These are phyloP conservation scores for Aureobasidium namibiae DNA, from an alignment of 2,329 filamentous ascomycete genomes.

Conservation along the genomic window DNA sequence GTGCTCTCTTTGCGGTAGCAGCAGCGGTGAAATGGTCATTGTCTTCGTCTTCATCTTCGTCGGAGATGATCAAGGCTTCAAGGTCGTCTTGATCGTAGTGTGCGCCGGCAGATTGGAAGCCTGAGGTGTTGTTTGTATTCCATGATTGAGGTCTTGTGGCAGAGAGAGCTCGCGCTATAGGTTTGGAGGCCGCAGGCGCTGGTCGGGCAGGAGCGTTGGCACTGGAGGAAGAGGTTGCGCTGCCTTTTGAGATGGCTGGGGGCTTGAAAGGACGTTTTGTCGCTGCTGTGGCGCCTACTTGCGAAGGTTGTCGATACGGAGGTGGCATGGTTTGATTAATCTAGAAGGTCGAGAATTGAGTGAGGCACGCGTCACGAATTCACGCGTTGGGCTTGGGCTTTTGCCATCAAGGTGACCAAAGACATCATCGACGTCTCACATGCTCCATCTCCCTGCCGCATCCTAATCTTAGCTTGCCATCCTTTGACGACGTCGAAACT, in stretches of 20 bases:
- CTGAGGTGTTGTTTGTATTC: not conserved
- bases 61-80: slow-evolving; percentile 3
- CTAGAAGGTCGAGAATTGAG: not conserved
- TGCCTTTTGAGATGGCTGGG: not conserved
- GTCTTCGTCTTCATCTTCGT: not conserved
- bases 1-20: not conserved
- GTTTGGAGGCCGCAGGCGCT: not conserved
- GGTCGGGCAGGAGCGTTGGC: not conserved
- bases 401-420: not conserved
- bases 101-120: slow-evolving; percentile 1
- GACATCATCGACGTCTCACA: not conserved
- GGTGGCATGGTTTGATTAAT: slow-evolving; percentile 1
- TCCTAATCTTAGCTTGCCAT: too few species aligned
- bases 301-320: slow-evolving; percentile 2
- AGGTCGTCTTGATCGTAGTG: not conserved
- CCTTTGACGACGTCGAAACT: too few species aligned
- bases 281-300: slow-evolving; percentile 10
- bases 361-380: not conserved
- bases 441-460: not conserved
- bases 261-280: slow-evolving; percentile 8
- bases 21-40: not conserved
- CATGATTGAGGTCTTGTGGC: not conserved
- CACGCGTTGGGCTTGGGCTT: not conserved
- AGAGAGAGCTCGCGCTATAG: not conserved
- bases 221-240: not conserved